Base-by-base conservation (phyloP, 371 early-diverging fungal genomes). In the Actinomortierella wolfii region DNA sequence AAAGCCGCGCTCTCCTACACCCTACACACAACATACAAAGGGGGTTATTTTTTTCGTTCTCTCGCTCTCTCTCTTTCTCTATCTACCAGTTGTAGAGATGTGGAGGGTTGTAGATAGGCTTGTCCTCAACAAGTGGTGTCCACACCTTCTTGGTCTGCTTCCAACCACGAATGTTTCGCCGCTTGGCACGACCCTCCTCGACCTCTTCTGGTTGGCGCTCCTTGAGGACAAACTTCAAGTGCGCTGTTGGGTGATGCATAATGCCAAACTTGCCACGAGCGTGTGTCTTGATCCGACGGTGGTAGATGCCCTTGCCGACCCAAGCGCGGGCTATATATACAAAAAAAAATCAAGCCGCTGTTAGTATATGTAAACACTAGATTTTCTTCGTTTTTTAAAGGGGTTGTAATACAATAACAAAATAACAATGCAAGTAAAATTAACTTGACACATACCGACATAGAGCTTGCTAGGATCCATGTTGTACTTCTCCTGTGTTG, bases 231-330 rank as follows among this genome's bases (percentile, higher is more conserved):
- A 94, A 91, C 75, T 91, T 93, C 78, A 97, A 81, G 63, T 96
- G 96, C 5, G 94, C 87, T 25, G 77, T 75, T 21, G 92, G 93
- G 47, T 85, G 85, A 62, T 91, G 86, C 82, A 91, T 89, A 9
- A 89, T 73, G 55, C 95, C 95, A 53, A 89, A 86, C 54, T 92
- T 80, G 17, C 96, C 97, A 50, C 95, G 82, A 5, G 91, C 96
- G 63, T 93, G 92, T 42, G 82, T 81, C 61, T 85, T 83, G 51
- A 94, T 66, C 21, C 89, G 81, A 53, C 88, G 84, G 45, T 86
- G 82, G 66, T 87, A 94, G 41, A 71, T 63, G 4, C 96, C 96
- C 77, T 96, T 96, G 21, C 97, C 97, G 20, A 95, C 95, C 85
- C 93, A 94, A 2, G 93, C 92, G 69, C 89, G 89, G 48, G 81